Evolutionary conservation across 306 rosid species (phyloP), one percentile per base, ranked within the genome.

Genomic region (Prunus salicina): DNA sequence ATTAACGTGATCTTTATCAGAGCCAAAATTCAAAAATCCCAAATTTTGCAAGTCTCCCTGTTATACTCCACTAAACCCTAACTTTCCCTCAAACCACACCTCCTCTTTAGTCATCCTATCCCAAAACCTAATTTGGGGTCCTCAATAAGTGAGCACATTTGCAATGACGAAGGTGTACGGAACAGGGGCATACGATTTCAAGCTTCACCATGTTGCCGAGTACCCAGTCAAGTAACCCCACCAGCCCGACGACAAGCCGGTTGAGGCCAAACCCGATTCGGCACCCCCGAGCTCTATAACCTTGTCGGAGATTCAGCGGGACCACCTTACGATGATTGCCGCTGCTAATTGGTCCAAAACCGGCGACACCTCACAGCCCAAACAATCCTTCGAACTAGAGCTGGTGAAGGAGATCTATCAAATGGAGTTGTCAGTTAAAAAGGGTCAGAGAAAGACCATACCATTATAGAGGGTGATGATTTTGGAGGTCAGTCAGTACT

Each of bases 141-240:
- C 34, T 4, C 2, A 8, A 60, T 14, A 18, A 62, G 43, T 15
- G 4, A 19, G 12, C n/a, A 6, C 43, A 4, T 5, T 19, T 7
- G 15, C 87, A 49, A 95, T 95, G 99, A 86, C 97, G 74, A 89
- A 80, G 85, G 99, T 95, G 6, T 87, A 95, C 78, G 99, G 99
- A 13, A 90, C 96, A 0, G 99, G 97, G 5, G 77, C 66, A 7
- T 95, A 79, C 79, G 97, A 95, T 76, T 95, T 95, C 87, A 91
- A 90, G 78, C 97, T 97, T 10, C 99, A 95, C 86, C 84, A 88
- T 45, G 99, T 95, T 5, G 99, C 99, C 6, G 99, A 95, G 91
- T 95, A 92, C 77, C 93, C 96, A 2, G 67, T 86, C 20, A 91
- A 87, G 50, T 19, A 71, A 13, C 49, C 66, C 66, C 82, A 80